Base-by-base conservation (phyloP, 2,329 filamentous ascomycete species). In the Cyclaneusma minus region DNA sequence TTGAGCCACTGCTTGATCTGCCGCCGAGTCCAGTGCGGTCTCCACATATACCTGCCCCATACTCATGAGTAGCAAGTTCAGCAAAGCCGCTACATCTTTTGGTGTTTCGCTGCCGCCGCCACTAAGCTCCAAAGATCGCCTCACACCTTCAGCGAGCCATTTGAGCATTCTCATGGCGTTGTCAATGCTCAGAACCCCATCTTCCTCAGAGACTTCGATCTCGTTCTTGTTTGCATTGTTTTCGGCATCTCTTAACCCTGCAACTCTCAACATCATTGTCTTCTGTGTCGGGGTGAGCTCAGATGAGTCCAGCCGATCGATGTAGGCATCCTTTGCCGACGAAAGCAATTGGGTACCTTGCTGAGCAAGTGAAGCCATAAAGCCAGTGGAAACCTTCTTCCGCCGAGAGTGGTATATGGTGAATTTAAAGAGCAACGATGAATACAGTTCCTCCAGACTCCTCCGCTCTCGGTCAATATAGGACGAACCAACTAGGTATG, bases 151-250 rank as follows among this genome's bases (percentile, higher is more conserved):
- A 3, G 89, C 89, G 21, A 98, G 60, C 89, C 89, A 98, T 47
- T 82, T 91, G 33, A 98, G 66, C 85, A 98, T 98, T 30, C 89
- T 70, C 55, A 95, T 95, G n/a, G 85, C 82, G 48, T 80, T 84
- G n/a, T 71, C 62, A 4, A 91, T 61, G 38, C 75, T 87, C 14
- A 95, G 58, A 30, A 72, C 63, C 17, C 89, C 89, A 43, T 98
- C 87, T 44, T 87, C 74, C 32, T 95, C 89, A 0, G 77, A 75
- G 16, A 95, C 79, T 46, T 92, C 85, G 31, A 92, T 83, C 27
- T 93, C 85, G 38, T 79, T 77, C 49, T 82, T 80, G 43, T 77
- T 75, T 29, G 71, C 72, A 13, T 49, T 44, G 36, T 67, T 71
- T 34, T 75, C 74, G 25, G 80, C 70, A 35, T 85, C 75, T 36